Conservation (phyloP, 2,329 filamentous ascomycete species). For the Penicillium sp. region DNA sequence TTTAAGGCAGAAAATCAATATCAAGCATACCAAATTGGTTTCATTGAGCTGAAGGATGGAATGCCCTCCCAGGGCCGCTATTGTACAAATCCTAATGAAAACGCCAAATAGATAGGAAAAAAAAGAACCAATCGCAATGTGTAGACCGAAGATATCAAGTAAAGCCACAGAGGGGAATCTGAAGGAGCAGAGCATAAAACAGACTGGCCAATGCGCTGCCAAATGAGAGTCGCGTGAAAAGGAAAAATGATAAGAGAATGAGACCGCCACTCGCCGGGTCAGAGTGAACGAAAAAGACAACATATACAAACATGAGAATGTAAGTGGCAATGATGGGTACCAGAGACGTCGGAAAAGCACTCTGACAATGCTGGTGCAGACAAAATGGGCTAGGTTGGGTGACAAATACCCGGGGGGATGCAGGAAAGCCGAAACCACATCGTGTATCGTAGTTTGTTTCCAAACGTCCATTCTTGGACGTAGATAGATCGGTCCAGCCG, state of each 20-base stretch:
- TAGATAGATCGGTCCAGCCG: conserved; percentile 20
- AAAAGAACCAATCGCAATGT: background rate
- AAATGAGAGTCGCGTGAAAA: conserved; percentile 1
- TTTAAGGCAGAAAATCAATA: conserved; percentile 1
- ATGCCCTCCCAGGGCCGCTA: conserved; percentile 21
- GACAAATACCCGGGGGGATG: background rate
- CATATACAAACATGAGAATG: conserved; percentile 15
- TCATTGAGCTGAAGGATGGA: conserved; percentile 16
- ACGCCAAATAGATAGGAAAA: conserved; percentile 14
- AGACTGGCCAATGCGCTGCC: conserved; percentile 9
- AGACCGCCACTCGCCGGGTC: conserved; percentile 10
- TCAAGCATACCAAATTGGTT: background rate
- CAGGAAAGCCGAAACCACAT: background rate
- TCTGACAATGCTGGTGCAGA: conserved; percentile 14
- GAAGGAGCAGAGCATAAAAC: conserved; percentile 13
- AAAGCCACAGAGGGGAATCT: conserved; percentile 25
- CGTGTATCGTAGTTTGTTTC: background rate
- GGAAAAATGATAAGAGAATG: conserved; percentile 1
- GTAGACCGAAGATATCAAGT: conserved; percentile 8
- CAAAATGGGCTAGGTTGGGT: background rate
- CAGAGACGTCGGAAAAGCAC: conserved; percentile 29
- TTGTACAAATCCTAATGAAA: conserved; percentile 21
- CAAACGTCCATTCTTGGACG: background rate
- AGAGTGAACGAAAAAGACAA: conserved; percentile 9
- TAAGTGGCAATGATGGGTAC: conserved; percentile 10